phyloP scores from a whole-genome alignment of 495 filamentous ascomycete genomes.

The Chaetomidium leptoderma region DNA sequence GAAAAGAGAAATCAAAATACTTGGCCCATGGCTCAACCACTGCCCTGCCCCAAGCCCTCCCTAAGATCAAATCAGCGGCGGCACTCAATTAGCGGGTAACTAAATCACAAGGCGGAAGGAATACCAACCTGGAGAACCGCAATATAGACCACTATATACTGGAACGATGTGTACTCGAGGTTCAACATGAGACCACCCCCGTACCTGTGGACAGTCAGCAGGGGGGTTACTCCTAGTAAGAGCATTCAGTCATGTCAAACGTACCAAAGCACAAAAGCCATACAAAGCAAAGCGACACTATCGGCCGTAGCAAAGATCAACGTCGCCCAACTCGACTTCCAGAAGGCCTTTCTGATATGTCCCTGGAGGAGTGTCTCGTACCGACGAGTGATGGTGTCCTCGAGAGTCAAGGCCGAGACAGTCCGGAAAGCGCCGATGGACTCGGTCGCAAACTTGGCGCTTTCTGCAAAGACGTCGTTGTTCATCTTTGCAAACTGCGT shows the following conservation, averaged over 20 bases:
- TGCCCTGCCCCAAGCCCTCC: conserved; percentile 41
- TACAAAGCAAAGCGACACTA: conserved; percentile 49
- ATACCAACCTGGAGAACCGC: conserved; percentile 43
- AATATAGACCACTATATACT: conserved; percentile 49
- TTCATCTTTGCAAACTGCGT: conserved; percentile 50
- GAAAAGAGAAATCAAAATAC: conserved; percentile 34
- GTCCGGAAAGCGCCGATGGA: conserved; percentile 54
- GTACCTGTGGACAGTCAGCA: conserved; percentile 28
- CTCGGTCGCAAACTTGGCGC: conserved; percentile 55
- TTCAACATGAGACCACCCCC: conserved; percentile 42
- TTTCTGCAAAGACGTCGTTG: conserved; percentile 50
- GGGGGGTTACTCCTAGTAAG: not conserved
- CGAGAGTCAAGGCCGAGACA: conserved; percentile 52
- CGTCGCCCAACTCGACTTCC: conserved; percentile 48
- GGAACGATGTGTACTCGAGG: conserved; percentile 42
- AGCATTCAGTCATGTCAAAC: conserved; percentile 11
- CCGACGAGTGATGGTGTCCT: conserved; percentile 46
- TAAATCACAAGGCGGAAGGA: not conserved
- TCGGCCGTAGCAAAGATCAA: conserved; percentile 50
- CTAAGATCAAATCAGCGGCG: conserved; percentile 15
- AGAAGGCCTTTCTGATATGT: conserved; percentile 50
- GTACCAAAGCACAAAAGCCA: conserved; percentile 58
- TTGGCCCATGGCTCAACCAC: conserved; percentile 47
- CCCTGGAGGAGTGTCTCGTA: conserved; percentile 49
- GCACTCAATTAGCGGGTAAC: too few species aligned